Evolutionary conservation across 139 green algal species (phyloP), one percentile per base, ranked within the genome.

Genomic region (Nannochloris sp.): DNA sequence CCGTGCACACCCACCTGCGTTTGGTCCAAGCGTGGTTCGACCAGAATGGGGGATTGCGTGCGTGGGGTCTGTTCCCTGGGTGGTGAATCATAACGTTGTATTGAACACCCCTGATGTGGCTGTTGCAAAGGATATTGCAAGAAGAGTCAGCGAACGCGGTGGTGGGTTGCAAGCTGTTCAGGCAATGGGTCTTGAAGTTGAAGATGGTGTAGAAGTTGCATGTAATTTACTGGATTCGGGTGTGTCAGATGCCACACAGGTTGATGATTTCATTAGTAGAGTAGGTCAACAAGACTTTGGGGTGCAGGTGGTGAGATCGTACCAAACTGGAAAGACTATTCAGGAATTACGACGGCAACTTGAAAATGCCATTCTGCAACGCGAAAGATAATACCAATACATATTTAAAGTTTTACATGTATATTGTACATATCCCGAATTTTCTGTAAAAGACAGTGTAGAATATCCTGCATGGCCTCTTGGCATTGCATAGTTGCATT

Each of bases 81-180:
- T 95, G 4, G 57, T 85, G 4, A 95, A 95, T 64, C 89, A 74
- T 68, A 95, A 95, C 37, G 78, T 95, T 44, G 77, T 82, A 48
- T 58, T 86, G 36, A 36, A 34, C 1, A 75, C 55, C 2, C 5
- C 6, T 10, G 73, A 89, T 44, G 21, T 76, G 58, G 23, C 31
- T 61, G 65, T 69, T 24, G 82, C 65, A 3, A 43, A 65, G 7
- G 24, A 44, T 8, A 72, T 94, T 12, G 82, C 86, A 0, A 55
- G 59, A 9, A 48, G 36, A n/a, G 69, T 94, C 2, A 86, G 78
- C 49, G 68, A 80, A 57, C 62, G 83, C 0, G 87, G 87, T 21
- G 87, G 87, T 15, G 85, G 87, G 7, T 68, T 93, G 61, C 36
- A 59, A 1, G 55, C 15, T 4, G 81, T 92, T 24, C 67, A 89